phyloP scores from a whole-genome alignment of 805 yeast genomes.

The Hanseniaspora valbyensis region DNA sequence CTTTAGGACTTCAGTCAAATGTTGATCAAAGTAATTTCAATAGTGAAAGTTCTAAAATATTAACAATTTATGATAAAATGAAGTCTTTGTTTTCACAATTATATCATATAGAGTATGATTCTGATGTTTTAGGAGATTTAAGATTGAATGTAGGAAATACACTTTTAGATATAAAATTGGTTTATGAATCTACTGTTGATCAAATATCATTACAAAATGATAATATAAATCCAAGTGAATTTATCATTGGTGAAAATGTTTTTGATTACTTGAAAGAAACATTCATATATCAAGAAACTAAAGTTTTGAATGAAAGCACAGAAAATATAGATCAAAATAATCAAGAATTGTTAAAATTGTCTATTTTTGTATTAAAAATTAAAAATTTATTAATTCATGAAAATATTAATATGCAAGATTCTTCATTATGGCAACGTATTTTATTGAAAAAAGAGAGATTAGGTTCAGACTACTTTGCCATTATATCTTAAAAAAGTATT shows the following conservation, averaged over 20 bases:
- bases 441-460: constrained; percentile 23
- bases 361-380: constrained; percentile 1
- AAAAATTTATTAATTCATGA: neutral
- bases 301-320: neutral
- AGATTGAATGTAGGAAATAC: neutral
- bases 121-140: constrained; percentile 1
- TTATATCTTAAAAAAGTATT: constrained; percentile 21
- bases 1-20: neutral
- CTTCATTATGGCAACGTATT: constrained; percentile 18
- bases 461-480: constrained; percentile 21
- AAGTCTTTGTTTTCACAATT: neutral
- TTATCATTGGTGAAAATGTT: neutral
- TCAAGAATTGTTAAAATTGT: constrained; percentile 1
- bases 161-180: neutral
- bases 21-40: neutral
- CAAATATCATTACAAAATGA: neutral
- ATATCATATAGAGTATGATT: constrained; percentile 7
- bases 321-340: neutral
- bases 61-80: neutral
- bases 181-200: neutral
- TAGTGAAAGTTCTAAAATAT: neutral
- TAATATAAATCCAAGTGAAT: no score
- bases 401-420: neutral
- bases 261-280: constrained; percentile 3
- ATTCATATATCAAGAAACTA: constrained; percentile 3